Percentiles rank a stretch among this genome's conserved stretches.
These are phyloP conservation scores for Yamadazyma nakazawae DNA, from an alignment of 805 yeast species.

Conservation along the genomic window DNA sequence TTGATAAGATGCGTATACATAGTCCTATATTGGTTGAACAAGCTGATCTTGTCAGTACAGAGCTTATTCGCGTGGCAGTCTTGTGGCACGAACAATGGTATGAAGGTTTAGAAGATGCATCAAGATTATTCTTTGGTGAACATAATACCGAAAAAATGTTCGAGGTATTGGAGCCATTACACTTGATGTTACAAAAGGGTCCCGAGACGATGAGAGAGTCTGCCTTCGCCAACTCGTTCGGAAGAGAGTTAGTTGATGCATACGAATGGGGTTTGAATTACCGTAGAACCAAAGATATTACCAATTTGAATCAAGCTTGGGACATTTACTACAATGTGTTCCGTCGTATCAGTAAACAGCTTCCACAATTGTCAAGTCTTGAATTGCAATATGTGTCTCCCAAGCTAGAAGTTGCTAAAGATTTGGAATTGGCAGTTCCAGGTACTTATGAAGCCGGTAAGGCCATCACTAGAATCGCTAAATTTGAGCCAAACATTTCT, in stretches of 20 bases:
- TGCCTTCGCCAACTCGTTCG: slow-evolving; percentile 89
- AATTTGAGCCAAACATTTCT: slow-evolving; percentile 77
- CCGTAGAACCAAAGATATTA: slow-evolving; percentile 78
- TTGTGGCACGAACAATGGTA: slow-evolving; percentile 98
- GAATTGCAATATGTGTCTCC: slow-evolving; percentile 96
- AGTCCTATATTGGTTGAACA: slow-evolving; percentile 84
- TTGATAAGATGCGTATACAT: slow-evolving; percentile 89
- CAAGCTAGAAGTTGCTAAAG: slow-evolving; percentile 68
- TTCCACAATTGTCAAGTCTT: slow-evolving; percentile 80
- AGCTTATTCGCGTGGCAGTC: slow-evolving; percentile 90
- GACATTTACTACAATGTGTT: slow-evolving; percentile 92
- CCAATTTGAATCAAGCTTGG: slow-evolving; percentile 96
- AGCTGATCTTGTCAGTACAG: slow-evolving; percentile 91
- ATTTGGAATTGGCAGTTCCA: slow-evolving; percentile 86
- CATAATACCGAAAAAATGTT: slow-evolving; percentile 94
- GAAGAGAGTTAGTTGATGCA: slow-evolving; percentile 89
- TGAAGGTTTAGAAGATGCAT: slow-evolving; percentile 96
- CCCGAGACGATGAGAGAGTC: slow-evolving; percentile 92
- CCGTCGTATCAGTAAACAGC: slow-evolving; percentile 82
- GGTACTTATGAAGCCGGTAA: slow-evolving; percentile 89
- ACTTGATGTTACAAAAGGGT: slow-evolving; percentile 76
- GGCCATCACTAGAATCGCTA: slow-evolving; percentile 66
- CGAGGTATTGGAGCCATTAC: slow-evolving; percentile 84
- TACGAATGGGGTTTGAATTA: slow-evolving; percentile 88
- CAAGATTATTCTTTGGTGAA: slow-evolving; percentile 88